A percentile compares a stretch with the other conserved stretches of the same genome.
These are phyloP conservation scores for Tilletia walkeri DNA, from an alignment of 1,284 basidiomycete genomes.

Conservation along the genomic window DNA sequence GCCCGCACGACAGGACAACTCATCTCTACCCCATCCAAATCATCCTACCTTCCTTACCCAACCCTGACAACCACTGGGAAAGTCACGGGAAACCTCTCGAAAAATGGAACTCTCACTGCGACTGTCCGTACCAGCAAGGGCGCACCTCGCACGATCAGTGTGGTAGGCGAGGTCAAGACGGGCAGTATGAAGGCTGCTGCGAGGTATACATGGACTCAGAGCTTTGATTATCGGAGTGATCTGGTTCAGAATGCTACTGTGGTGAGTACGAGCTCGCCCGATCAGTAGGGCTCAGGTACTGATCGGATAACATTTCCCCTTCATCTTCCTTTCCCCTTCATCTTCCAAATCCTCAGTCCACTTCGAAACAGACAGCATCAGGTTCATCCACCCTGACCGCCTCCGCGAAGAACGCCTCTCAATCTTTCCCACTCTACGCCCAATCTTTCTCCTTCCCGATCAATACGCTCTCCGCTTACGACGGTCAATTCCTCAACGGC, in stretches of 20 bases:
- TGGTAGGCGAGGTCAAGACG: slow-evolving; percentile 17
- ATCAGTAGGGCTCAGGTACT: neutral
- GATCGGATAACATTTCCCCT: neutral
- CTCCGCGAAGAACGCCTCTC: neutral
- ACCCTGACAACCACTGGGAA: neutral
- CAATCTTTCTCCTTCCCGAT: slow-evolving; percentile 17
- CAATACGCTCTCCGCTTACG: slow-evolving; percentile 12
- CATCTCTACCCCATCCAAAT: neutral
- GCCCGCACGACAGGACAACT: slow-evolving; percentile 33
- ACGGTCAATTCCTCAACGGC: slow-evolving; percentile 14
- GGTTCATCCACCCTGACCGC: neutral
- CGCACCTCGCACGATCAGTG: neutral
- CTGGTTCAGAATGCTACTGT: neutral
- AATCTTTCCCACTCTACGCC: slow-evolving; percentile 4
- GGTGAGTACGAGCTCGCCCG: neutral
- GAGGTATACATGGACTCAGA: slow-evolving; percentile 12
- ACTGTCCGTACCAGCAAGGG: neutral
- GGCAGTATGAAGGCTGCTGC: slow-evolving; percentile 6
- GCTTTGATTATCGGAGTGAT: neutral
- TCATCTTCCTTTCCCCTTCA: no score
- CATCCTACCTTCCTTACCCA: slow-evolving; percentile 3
- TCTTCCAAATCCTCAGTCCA: neutral
- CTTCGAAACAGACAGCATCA: slow-evolving; percentile 4
- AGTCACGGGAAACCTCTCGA: neutral
- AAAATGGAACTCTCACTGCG: slow-evolving; percentile 7